Evolutionary conservation across 352 stramenopile genomes (phyloP), one percentile per base, ranked within the genome.

Genomic region (Globisporangium barbulae): DNA sequence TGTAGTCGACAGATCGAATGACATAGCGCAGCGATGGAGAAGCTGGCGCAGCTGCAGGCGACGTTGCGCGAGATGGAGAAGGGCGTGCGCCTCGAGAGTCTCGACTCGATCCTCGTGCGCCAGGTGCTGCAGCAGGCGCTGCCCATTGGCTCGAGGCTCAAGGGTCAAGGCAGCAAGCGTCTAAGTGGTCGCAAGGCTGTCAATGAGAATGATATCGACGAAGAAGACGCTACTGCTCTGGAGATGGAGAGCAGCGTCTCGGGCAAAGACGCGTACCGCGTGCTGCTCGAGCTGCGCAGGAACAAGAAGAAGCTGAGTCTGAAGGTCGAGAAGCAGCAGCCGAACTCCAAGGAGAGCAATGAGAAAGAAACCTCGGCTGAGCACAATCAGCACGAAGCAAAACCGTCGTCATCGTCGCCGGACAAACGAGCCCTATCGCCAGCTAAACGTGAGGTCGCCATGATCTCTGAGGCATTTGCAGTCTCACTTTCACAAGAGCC

Each of bases 51-150:
- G 48, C 65, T 90, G 42, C 78, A 88, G 64, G 58, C 53, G 41
- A 68, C 73, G 50, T 70, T 90, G 59, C 78, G 75, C 12, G 74
- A 70, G 8, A 90, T 88, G n/a, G 81, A 90, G 54, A 75, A 61
- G 4, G 81, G 81, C 21, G 59, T 76, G 15, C 71, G 73, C 0
- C 70, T 90, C 35, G 77, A 83, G 58, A 61, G 55, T 1, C 69
- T 90, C 31, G 77, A 90, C 50, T 52, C 59, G 7, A 64, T 90
- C n/a, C 64, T 90, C 8, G 62, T 90, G 3, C 78, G 64, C 30
- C 71, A 86, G 31, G 71, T 86, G 25, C 62, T 88, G n/a, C 67
- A 71, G 3, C 68, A 81, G 21, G 56, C 64, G 44, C 63, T 30
- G 13, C 19, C 44, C 35, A 10, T 21, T 39, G 15, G 25, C 22